Evolutionary conservation across 306 rosid species (phyloP).

Genomic region (Macrotyloma uniflorum): DNA sequence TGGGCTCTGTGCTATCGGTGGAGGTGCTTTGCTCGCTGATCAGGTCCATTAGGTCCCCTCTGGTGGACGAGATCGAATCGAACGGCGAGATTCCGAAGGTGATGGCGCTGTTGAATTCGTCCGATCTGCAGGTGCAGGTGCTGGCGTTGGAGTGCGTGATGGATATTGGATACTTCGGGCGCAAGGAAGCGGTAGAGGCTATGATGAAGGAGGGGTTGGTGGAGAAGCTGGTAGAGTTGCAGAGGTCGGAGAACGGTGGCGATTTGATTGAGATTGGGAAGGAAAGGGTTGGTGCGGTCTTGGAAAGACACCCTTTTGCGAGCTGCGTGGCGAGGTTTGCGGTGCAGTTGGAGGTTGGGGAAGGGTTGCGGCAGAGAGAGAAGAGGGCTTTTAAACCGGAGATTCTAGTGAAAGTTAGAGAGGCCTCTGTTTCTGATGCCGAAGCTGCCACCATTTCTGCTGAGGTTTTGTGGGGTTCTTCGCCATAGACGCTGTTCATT

Average conservation of each 20-base stretch:
- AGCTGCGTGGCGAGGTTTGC: slow-evolving; percentile 87
- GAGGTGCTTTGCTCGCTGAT: slow-evolving; percentile 60
- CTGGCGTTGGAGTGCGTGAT: slow-evolving; percentile 65
- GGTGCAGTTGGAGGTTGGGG: slow-evolving; percentile 89
- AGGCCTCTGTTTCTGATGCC: slow-evolving; percentile 77
- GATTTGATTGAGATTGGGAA: slow-evolving; percentile 21
- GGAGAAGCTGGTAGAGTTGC: slow-evolving; percentile 72
- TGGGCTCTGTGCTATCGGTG: slow-evolving; percentile 55
- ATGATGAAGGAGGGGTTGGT: slow-evolving; percentile 73
- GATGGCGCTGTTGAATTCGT: slow-evolving; percentile 46
- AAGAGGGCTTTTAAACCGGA: slow-evolving; percentile 76
- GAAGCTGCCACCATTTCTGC: slow-evolving; percentile 81
- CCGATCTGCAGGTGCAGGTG: slow-evolving; percentile 45
- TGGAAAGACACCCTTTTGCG: slow-evolving; percentile 64
- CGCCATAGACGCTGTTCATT: slow-evolving; percentile 38
- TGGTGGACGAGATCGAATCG: slow-evolving; percentile 82
- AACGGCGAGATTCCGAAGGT: slow-evolving; percentile 62
- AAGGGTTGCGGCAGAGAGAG: slow-evolving; percentile 90
- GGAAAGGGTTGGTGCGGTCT: background rate
- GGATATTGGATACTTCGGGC: slow-evolving; percentile 85
- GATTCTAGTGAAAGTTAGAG: slow-evolving; percentile 62
- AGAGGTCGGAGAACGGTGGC: slow-evolving; percentile 68
- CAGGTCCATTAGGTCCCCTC: slow-evolving; percentile 72
- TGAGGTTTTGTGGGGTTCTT: slow-evolving; percentile 89
- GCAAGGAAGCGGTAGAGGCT: slow-evolving; percentile 87